Conservation (phyloP, 345 rosid genomes). For the Aethionema arabicum region DNA sequence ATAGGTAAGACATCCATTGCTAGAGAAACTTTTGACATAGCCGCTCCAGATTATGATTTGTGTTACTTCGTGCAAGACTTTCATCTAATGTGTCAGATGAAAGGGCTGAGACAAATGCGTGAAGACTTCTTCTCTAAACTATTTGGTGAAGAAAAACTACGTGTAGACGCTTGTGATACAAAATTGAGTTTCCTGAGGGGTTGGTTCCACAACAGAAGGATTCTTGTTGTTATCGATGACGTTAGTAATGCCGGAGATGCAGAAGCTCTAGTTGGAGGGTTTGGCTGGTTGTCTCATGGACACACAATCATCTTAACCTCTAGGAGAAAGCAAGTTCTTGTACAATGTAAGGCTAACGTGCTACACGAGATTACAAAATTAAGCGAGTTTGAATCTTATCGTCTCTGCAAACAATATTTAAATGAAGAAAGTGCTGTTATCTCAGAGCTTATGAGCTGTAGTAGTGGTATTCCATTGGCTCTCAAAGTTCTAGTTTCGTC, state of each 20-base stretch:
- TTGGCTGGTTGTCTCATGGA: conserved; percentile 36
- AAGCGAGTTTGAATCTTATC: neutral
- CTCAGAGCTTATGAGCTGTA: conserved; percentile 10
- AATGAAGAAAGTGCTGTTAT: neutral
- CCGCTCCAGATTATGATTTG: conserved; percentile 13
- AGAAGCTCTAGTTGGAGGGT: conserved; percentile 33
- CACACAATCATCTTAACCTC: conserved; percentile 30
- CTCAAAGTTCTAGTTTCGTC: conserved; percentile 2
- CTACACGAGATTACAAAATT: conserved; percentile 3
- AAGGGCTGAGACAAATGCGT: conserved; percentile 23
- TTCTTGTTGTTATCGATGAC: conserved; percentile 32
- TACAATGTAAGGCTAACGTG: conserved; percentile 27
- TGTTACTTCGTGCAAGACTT: conserved; percentile 30
- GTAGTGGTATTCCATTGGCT: conserved; percentile 31
- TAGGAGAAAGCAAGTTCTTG: conserved; percentile 33
- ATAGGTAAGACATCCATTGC: conserved; percentile 35
- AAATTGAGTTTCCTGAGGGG: conserved; percentile 29
- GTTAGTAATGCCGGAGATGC: conserved; percentile 27
- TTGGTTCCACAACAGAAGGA: neutral
- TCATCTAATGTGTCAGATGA: neutral
- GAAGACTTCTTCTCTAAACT: conserved; percentile 26
- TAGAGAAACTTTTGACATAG: conserved; percentile 9
- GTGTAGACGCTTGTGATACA: conserved; percentile 11
- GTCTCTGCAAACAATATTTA: conserved; percentile 16
- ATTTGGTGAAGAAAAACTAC: conserved; percentile 28